Evolutionary conservation across 2,329 filamentous ascomycete species (phyloP).

Genomic region (Trichoderma aggressivum): DNA sequence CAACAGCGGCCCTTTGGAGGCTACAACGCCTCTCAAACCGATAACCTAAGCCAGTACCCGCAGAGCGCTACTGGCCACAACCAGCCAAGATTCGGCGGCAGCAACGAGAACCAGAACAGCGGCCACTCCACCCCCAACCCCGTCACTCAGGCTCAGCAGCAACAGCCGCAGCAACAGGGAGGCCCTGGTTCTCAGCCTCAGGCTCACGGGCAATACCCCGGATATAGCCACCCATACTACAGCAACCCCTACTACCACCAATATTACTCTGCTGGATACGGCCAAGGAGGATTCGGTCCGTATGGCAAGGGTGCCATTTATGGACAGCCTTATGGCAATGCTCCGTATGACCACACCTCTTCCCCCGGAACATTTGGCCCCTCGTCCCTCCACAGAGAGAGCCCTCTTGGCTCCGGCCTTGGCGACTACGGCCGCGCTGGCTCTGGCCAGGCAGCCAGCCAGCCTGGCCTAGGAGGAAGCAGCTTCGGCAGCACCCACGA

Average conservation of each 20-base stretch:
- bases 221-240: slow-evolving; percentile 58
- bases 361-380: slow-evolving; percentile 55
- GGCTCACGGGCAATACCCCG: slow-evolving; percentile 47
- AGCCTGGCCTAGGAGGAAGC: slow-evolving; percentile 48
- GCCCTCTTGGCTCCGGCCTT: slow-evolving; percentile 47
- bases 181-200: slow-evolving; percentile 45
- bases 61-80: slow-evolving; percentile 61
- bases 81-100: slow-evolving; percentile 57
- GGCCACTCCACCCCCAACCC: slow-evolving; percentile 91
- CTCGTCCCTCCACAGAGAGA: slow-evolving; percentile 52
- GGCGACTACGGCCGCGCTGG: slow-evolving; percentile 53
- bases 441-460: slow-evolving; percentile 48
- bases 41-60: slow-evolving; percentile 66
- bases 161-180: slow-evolving; percentile 47
- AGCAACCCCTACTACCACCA: slow-evolving; percentile 60
- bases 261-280: slow-evolving; percentile 56
- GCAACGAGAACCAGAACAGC: slow-evolving; percentile 73
- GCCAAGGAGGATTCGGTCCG: slow-evolving; percentile 50
- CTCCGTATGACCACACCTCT: slow-evolving; percentile 54
- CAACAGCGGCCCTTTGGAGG: slow-evolving; percentile 76
- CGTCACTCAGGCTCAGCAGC: slow-evolving; percentile 52
- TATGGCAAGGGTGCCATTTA: slow-evolving; percentile 56
- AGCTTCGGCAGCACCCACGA: slow-evolving; percentile 55
- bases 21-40: slow-evolving; percentile 64
- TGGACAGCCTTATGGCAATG: slow-evolving; percentile 55